Conservation (phyloP, 805 yeast genomes). For the Wickerhamiella nectarea region DNA sequence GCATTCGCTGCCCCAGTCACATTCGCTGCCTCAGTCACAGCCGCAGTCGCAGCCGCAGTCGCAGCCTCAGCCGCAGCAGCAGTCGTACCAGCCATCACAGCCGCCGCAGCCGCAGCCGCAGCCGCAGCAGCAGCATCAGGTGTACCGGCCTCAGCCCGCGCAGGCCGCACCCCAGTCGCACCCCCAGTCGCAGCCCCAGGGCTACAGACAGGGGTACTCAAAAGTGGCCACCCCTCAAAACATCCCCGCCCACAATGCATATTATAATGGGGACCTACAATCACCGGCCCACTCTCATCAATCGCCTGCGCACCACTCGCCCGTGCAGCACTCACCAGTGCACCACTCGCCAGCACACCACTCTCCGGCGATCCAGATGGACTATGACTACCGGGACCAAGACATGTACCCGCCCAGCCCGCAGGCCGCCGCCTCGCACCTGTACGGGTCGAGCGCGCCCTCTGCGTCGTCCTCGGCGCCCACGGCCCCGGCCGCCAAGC, state of each 20-base stretch:
- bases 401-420: not conserved
- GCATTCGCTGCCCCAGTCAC: too few relatives aligned
- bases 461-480: not conserved
- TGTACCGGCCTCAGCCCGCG: not conserved
- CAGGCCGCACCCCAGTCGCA: constrained; percentile 2
- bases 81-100: not conserved
- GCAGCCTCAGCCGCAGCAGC: not conserved
- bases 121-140: too few relatives aligned
- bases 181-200: constrained; percentile 1
- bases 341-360: not conserved
- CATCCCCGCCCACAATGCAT: not conserved
- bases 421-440: not conserved
- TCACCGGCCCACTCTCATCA: not conserved
- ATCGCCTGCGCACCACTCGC: not conserved
- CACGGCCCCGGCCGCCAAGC: not conserved
- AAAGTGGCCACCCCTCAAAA: too few relatives aligned
- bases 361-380: not conserved
- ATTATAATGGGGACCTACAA: not conserved
- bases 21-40: too few relatives aligned
- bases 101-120: too few relatives aligned
- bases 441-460: not conserved
- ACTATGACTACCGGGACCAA: not conserved
- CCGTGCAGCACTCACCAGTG: not conserved
- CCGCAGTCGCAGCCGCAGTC: too few relatives aligned
- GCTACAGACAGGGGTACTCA: not conserved